phyloP scores from a whole-genome alignment of 1,284 basidiomycete species.

The Puccinia triticina region DNA sequence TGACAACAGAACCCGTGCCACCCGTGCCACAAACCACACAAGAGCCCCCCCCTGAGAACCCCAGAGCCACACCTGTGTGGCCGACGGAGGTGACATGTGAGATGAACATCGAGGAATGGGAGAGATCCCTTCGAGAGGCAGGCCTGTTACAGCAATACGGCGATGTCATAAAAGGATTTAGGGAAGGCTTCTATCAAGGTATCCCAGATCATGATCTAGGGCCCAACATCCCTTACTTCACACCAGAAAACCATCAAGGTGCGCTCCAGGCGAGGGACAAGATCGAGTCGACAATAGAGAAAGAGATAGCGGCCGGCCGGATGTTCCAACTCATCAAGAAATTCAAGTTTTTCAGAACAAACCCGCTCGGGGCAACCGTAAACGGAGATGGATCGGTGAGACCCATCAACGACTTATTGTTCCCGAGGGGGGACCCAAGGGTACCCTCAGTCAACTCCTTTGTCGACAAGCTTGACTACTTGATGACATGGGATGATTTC shows the following conservation, averaged over 20 bases:
- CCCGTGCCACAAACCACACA: not conserved
- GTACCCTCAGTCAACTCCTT: not conserved
- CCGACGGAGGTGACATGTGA: not conserved
- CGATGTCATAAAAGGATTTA: not conserved
- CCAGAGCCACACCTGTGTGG: not conserved
- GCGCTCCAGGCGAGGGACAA: not conserved
- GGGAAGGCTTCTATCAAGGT: conserved; percentile 10
- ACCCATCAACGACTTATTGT: conserved; percentile 5
- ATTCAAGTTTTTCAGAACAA: not conserved
- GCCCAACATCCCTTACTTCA: not conserved
- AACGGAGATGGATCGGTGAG: not conserved
- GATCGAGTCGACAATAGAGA: not conserved
- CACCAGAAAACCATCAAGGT: not conserved
- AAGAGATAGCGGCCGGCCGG: not conserved
- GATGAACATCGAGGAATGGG: conserved; percentile 9
- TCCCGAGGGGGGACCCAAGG: no score
- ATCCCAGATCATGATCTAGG: not conserved
- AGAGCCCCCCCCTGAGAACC: no score
- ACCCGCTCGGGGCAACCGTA: not conserved
- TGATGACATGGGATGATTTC: no score
- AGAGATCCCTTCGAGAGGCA: not conserved
- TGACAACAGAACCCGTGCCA: no score
- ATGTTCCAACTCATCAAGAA: not conserved
- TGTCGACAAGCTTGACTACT: not conserved
- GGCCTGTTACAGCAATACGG: not conserved